Conservation (phyloP, 2,329 filamentous ascomycete species). For the Epichloe typhina region DNA sequence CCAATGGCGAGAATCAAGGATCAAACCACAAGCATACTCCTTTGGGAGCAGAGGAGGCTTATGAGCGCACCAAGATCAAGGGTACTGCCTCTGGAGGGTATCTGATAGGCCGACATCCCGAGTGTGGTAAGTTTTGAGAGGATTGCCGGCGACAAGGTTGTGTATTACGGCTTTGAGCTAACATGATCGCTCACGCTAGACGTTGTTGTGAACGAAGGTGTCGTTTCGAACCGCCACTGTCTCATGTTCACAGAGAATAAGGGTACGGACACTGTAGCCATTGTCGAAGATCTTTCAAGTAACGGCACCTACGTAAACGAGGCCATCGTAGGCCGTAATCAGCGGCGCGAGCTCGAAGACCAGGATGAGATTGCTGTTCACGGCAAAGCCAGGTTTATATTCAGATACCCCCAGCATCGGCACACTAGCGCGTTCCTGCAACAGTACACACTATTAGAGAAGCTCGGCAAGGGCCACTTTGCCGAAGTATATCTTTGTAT, state of each 20-base stretch:
- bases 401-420: slow-evolving; percentile 70
- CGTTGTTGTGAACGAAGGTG: slow-evolving; percentile 59
- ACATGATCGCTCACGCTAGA: slow-evolving; percentile 27
- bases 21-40: slow-evolving; percentile 30
- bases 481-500: slow-evolving; percentile 86
- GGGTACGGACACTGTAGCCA: slow-evolving; percentile 47
- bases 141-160: not conserved
- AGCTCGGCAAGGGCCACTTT: slow-evolving; percentile 89
- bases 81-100: slow-evolving; percentile 67
- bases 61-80: slow-evolving; percentile 47
- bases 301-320: slow-evolving; percentile 98
- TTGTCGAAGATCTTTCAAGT: slow-evolving; percentile 85
- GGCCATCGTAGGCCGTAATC: slow-evolving; percentile 78
- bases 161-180: not conserved
- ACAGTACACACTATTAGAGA: slow-evolving; percentile 72
- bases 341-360: slow-evolving; percentile 75
- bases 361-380: slow-evolving; percentile 84
- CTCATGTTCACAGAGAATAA: slow-evolving; percentile 52
- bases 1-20: slow-evolving; percentile 25
- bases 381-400: slow-evolving; percentile 76
- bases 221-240: slow-evolving; percentile 79
- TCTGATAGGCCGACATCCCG: slow-evolving; percentile 80
- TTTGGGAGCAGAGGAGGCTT: slow-evolving; percentile 43
- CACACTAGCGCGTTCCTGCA: slow-evolving; percentile 68
- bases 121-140: slow-evolving; percentile 58